A percentile compares a stretch with the other conserved stretches of the same genome.
Evolutionary conservation across 768 basidiomycete genomes (phyloP).

Genomic region (Rhizopogon roseolus): DNA sequence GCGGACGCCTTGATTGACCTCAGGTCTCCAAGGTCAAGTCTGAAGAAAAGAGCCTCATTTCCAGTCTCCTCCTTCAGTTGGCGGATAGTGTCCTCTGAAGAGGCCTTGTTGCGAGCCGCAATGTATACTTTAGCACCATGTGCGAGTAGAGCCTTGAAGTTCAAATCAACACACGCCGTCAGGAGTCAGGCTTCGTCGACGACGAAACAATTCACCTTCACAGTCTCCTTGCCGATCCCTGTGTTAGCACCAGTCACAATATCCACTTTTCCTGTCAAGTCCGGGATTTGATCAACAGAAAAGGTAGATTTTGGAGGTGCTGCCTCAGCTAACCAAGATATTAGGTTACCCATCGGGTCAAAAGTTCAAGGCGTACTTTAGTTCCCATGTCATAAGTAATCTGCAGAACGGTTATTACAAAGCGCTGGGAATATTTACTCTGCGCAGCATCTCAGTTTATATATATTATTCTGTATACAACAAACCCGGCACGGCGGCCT

Average conservation of each 20-base stretch:
- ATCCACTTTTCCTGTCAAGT: conserved; percentile 29
- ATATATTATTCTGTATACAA: too few species aligned
- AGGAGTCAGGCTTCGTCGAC: too few species aligned
- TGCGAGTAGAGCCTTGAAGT: conserved; percentile 19
- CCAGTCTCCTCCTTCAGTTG: conserved; percentile 28
- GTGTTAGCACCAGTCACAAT: conserved; percentile 31
- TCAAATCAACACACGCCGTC: neutral
- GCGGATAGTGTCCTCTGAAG: conserved; percentile 24
- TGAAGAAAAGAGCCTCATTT: conserved; percentile 27
- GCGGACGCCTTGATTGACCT: conserved; percentile 28
- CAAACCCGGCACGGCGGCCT: too few species aligned
- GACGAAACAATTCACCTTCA: conserved; percentile 6
- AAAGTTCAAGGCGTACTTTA: too few species aligned
- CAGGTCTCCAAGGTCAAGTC: conserved; percentile 34
- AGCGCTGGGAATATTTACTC: too few species aligned
- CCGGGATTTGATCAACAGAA: conserved; percentile 24
- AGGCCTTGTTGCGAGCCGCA: conserved; percentile 20
- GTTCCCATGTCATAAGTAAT: too few species aligned
- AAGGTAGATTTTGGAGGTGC: conserved; percentile 23
- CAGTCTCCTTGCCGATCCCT: conserved; percentile 25
- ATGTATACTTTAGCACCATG: conserved; percentile 34
- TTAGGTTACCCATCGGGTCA: conserved; percentile 3
- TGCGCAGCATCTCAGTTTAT: too few species aligned
- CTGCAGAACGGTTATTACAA: too few species aligned
- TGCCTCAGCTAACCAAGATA: conserved; percentile 6